phyloP scores from a whole-genome alignment of 116 monocot genomes.

The Phalaenopsis hybrid region DNA sequence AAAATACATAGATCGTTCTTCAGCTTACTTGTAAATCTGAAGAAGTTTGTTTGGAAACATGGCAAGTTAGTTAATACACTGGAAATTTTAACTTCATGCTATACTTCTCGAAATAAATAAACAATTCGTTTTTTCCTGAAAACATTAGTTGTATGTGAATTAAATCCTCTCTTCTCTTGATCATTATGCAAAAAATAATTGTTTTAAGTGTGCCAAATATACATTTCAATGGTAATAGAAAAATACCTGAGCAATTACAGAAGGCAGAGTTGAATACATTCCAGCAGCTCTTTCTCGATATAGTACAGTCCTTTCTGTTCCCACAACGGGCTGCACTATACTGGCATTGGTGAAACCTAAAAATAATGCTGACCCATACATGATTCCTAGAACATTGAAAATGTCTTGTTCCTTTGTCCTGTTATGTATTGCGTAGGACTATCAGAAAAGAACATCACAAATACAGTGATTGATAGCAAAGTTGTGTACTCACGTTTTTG shows the following conservation, averaged over 20 bases:
- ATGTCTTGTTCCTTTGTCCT: constrained; percentile 61
- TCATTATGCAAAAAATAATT: background rate
- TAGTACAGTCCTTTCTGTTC: constrained; percentile 56
- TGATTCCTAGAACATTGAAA: constrained; percentile 59
- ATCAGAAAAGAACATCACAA: constrained; percentile 11
- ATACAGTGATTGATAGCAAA: background rate
- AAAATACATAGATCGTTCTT: too few relatives aligned
- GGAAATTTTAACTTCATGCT: background rate
- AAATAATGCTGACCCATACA: constrained; percentile 67
- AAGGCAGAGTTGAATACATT: constrained; percentile 79
- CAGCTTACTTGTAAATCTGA: too few relatives aligned
- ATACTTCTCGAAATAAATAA: background rate
- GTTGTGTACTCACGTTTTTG: constrained; percentile 39
- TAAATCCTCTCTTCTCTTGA: background rate
- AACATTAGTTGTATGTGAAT: background rate
- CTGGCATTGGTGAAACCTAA: constrained; percentile 49
- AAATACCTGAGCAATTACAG: constrained; percentile 65
- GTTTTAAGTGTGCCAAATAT: background rate
- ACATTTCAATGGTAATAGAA: background rate
- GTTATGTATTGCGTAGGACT: constrained; percentile 7
- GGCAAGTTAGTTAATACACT: background rate
- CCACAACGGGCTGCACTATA: constrained; percentile 57
- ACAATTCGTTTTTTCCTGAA: background rate
- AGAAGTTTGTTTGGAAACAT: too few relatives aligned
- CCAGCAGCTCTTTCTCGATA: constrained; percentile 75